These are phyloP conservation scores for Wallacemonas sp. DNA, from an alignment of 208 protist genomes.

Conservation along the genomic window DNA sequence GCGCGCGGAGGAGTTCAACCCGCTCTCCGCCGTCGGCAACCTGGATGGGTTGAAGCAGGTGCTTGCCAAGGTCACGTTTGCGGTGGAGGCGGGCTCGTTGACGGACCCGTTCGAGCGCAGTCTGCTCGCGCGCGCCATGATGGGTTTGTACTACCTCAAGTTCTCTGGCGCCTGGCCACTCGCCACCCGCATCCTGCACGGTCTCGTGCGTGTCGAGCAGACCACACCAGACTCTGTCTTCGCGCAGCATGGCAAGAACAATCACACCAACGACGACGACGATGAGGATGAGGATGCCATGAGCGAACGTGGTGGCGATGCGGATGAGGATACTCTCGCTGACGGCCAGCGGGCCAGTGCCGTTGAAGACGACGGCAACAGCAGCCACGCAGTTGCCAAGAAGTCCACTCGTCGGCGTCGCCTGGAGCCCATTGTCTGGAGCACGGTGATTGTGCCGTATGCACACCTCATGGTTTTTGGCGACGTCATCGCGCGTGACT, in stretches of 20 bases:
- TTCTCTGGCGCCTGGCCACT: slow-evolving; percentile 75
- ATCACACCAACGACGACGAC: background rate
- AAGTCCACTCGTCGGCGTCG: background rate
- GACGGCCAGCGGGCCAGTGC: slow-evolving; percentile 9
- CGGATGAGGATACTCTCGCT: background rate
- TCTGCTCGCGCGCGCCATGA: slow-evolving; percentile 71
- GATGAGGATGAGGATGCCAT: background rate
- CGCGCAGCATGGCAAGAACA: background rate
- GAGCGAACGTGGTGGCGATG: background rate
- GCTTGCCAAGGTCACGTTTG: slow-evolving; percentile 64
- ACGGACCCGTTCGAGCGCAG: slow-evolving; percentile 49
- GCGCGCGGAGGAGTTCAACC: slow-evolving; percentile 66
- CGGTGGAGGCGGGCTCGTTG: slow-evolving; percentile 52
- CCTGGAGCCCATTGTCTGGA: slow-evolving; percentile 71
- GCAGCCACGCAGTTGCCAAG: background rate
- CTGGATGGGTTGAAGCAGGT: slow-evolving; percentile 65
- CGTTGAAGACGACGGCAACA: too few relatives aligned
- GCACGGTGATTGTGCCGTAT: slow-evolving; percentile 59
- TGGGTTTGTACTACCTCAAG: slow-evolving; percentile 82
- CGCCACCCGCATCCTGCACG: slow-evolving; percentile 57
- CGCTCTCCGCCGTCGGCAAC: slow-evolving; percentile 64
- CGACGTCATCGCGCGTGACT: slow-evolving; percentile 39
- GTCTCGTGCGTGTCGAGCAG: slow-evolving; percentile 59
- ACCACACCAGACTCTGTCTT: slow-evolving; percentile 21
- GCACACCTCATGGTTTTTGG: slow-evolving; percentile 74